Evolutionary conservation across 208 protist genomes (phyloP), one percentile per base, ranked within the genome.

Genomic region (Trypanosoma avium): DNA sequence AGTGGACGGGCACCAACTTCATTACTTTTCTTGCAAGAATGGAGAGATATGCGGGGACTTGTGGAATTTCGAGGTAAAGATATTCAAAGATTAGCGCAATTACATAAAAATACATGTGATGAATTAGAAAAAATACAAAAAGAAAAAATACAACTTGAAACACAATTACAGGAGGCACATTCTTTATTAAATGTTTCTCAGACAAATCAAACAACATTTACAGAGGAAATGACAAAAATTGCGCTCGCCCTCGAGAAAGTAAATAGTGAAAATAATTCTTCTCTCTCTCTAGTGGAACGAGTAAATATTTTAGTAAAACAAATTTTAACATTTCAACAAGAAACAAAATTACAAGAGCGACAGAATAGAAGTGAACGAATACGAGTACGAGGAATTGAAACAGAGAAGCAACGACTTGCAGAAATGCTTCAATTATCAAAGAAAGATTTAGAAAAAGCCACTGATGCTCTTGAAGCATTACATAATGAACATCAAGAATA

Each of bases 1-100:
- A 26, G 53, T 7, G 61, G 36, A 46, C 29, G 10, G 5, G 12
- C 43, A 7, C 13, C 43, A 42, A 24, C 30, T 12, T 17, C 53
- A 8, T 35, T 35, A 26, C 40, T 42, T 9, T 69, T 69, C 24
- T 29, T 69, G 13, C 52, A 52, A 17, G 54, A 69, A n/a, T 61
- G 32, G 54, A 30, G 29, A 5, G 22, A 32, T 26, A 30, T 43
- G 26, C 30, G 40, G 7, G 21, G 9, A 13, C 21, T 69, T 7
- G 8, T 53, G 22, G 43, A 55, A 42, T 26, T 3, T 12, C 54
- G 54, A 9, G 26, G 15, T 19, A 21, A 6, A 17, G 54, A 61
- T 21, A 60, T 69, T 17, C 30, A 55, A 27, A 32, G 52, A 27
- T 54, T 69, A 26, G 21, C 42, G n/a, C 10, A 46, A 10, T 52